Conservation (phyloP, 495 filamentous ascomycete species). For the Talaromyces wortmannii region DNA sequence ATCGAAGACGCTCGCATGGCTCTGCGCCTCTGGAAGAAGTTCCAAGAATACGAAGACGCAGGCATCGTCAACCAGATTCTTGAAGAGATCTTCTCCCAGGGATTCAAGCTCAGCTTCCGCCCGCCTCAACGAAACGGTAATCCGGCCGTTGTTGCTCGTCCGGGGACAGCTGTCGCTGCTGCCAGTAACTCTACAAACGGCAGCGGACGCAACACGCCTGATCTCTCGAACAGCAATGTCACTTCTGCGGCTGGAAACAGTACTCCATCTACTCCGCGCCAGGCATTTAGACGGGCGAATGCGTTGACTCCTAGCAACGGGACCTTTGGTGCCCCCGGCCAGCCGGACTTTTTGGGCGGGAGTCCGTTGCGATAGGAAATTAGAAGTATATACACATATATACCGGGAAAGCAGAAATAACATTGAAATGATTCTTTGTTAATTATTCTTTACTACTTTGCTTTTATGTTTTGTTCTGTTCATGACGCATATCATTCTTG, state of each 20-base stretch:
- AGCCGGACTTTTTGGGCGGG: slow-evolving; percentile 34
- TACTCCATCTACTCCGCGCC: slow-evolving; percentile 35
- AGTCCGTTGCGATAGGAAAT: slow-evolving; percentile 31
- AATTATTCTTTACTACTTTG: background rate
- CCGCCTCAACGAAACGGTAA: slow-evolving; percentile 49
- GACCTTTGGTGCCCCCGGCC: slow-evolving; percentile 32
- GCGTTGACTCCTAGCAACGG: slow-evolving; percentile 41
- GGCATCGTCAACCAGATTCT: slow-evolving; percentile 70
- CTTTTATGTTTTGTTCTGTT: too few relatives aligned
- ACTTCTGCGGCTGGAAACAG: slow-evolving; percentile 14
- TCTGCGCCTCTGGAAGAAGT: slow-evolving; percentile 83
- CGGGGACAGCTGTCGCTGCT: slow-evolving; percentile 38
- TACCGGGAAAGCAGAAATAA: too few relatives aligned
- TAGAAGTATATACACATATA: too few relatives aligned
- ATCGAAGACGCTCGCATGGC: slow-evolving; percentile 92
- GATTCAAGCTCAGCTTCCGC: slow-evolving; percentile 63
- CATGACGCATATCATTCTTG: too few relatives aligned
- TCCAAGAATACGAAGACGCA: slow-evolving; percentile 77
- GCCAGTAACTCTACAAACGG: slow-evolving; percentile 30
- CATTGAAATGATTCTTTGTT: background rate
- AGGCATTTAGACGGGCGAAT: slow-evolving; percentile 39
- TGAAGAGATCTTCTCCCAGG: slow-evolving; percentile 74
- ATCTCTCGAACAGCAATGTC: slow-evolving; percentile 10
- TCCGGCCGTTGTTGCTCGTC: slow-evolving; percentile 14
- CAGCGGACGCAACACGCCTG: slow-evolving; percentile 38